Conservation (phyloP, 2,329 filamentous ascomycete genomes). For the Teratosphaeria destructans region DNA sequence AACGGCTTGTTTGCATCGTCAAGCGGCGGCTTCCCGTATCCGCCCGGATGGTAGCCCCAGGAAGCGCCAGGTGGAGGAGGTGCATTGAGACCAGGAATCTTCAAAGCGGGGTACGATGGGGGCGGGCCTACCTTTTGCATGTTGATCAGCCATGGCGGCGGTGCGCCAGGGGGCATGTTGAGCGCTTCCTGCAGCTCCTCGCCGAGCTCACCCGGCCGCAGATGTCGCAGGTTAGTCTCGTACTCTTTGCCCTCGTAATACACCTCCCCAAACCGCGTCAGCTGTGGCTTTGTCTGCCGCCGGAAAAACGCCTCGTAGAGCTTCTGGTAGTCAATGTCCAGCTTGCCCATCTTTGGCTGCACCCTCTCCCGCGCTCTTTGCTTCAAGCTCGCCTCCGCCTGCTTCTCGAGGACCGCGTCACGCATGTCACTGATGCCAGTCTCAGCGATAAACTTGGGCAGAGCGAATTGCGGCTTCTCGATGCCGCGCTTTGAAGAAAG, state of each 20-base stretch:
- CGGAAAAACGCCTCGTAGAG: conserved; percentile 98
- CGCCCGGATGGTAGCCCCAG: conserved; percentile 93
- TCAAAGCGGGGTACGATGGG: conserved; percentile 88
- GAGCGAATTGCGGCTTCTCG: conserved; percentile 83
- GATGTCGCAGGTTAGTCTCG: conserved; percentile 85
- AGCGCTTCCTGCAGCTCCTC: conserved; percentile 86
- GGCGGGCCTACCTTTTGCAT: conserved; percentile 90
- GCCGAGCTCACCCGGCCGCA: conserved; percentile 80
- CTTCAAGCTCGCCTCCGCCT: conserved; percentile 82
- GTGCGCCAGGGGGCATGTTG: conserved; percentile 84
- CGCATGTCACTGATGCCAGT: conserved; percentile 98
- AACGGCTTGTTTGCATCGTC: conserved; percentile 87
- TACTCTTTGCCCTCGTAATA: conserved; percentile 99
- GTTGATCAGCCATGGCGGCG: conserved; percentile 94
- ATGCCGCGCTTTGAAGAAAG: conserved; percentile 93
- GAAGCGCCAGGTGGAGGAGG: conserved; percentile 78
- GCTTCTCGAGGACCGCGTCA: conserved; percentile 90
- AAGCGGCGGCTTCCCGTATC: conserved; percentile 90
- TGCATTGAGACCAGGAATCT: conserved; percentile 88
- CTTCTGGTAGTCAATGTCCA: conserved; percentile 98
- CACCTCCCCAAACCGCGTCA: conserved; percentile 95
- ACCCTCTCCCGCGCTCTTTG: conserved; percentile 94
- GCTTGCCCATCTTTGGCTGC: conserved; percentile 87
- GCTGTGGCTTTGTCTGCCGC: conserved; percentile 88
- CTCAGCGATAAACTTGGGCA: conserved; percentile 94